These are phyloP conservation scores for Asterella californica DNA, from an alignment of 225 moss, liverwort and hornwort species.

Conservation along the genomic window DNA sequence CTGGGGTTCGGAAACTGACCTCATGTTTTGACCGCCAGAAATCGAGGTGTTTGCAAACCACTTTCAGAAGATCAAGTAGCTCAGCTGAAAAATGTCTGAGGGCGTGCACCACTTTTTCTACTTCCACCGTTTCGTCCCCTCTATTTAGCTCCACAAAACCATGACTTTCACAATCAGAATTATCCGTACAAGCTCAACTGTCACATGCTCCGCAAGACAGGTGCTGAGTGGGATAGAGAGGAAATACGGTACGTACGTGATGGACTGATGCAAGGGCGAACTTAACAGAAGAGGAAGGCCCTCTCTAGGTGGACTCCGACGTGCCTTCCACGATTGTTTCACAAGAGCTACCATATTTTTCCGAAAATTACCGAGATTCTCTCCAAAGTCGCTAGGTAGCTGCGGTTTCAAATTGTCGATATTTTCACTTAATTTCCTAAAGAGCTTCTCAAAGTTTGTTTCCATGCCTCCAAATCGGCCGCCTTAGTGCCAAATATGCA, in stretches of 20 bases:
- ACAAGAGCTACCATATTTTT: conserved; percentile 28
- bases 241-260: conserved; percentile 30
- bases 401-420: background rate
- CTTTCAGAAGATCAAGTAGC: conserved; percentile 59
- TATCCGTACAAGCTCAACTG: background rate
- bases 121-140: conserved; percentile 51
- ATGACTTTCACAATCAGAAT: background rate
- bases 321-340: conserved; percentile 15
- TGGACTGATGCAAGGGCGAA: conserved; percentile 46
- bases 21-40: conserved; percentile 67
- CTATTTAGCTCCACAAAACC: conserved; percentile 18
- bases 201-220: background rate
- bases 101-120: conserved; percentile 64
- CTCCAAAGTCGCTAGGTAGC: background rate
- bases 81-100: conserved; percentile 59
- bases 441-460: conserved; percentile 13
- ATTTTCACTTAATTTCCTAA: conserved; percentile 5
- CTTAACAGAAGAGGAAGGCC: conserved; percentile 46
- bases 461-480: background rate
- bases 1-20: conserved; percentile 36
- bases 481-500: background rate
- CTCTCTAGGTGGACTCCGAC: conserved; percentile 19
- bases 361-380: background rate
- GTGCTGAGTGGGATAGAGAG: background rate
- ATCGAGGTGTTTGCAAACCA: conserved; percentile 60